Conservation (phyloP, 257 asterid species). For the Solanum ossicruentum region DNA sequence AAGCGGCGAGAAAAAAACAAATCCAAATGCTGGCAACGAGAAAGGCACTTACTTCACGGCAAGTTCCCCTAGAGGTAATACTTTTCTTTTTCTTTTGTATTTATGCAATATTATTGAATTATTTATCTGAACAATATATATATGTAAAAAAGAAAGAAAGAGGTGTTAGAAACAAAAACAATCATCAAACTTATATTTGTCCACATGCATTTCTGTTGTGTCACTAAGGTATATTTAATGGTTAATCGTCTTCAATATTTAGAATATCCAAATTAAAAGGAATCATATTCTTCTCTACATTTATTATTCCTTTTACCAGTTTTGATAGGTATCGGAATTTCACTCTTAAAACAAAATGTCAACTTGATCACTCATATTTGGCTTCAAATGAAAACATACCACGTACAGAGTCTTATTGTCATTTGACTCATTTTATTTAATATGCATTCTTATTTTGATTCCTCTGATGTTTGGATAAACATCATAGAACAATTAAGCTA, state of each 20-base stretch:
- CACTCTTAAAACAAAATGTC: neutral
- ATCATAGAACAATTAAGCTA: neutral
- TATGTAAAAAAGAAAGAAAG: neutral
- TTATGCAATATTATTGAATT: neutral
- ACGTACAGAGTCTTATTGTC: neutral
- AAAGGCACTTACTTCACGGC: constrained; percentile 19
- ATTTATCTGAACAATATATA: neutral
- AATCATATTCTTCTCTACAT: neutral
- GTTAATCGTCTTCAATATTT: neutral
- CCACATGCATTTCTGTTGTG: neutral
- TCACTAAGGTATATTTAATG: neutral
- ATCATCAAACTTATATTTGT: neutral
- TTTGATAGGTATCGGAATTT: too few relatives aligned
- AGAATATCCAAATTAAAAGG: constrained; percentile 2
- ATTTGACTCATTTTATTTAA: too few relatives aligned
- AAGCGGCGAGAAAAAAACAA: constrained; percentile 32
- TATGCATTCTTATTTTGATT: too few relatives aligned
- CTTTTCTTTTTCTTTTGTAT: neutral
- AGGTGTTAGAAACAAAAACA: neutral
- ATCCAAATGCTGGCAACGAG: constrained; percentile 10
- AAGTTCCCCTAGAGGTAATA: constrained; percentile 39
- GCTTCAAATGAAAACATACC: neutral
- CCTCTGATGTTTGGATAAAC: neutral
- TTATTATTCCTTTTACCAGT: neutral
- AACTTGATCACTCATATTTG: neutral